phyloP scores from a whole-genome alignment of 2,329 filamentous ascomycete species.

The Penicillium sp. region DNA sequence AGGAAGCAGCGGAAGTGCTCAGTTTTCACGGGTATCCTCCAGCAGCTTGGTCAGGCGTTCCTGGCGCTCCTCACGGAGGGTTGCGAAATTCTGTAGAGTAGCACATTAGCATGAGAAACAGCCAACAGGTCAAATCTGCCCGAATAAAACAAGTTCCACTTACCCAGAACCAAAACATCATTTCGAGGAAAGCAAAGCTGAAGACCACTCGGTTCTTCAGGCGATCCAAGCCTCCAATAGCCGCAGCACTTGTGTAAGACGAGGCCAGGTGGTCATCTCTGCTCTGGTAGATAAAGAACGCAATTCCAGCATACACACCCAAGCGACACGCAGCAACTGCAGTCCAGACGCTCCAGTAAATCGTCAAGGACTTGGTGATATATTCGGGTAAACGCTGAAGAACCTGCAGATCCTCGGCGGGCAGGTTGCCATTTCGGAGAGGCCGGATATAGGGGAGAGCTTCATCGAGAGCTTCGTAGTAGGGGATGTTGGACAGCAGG shows the following conservation, averaged over 20 bases:
- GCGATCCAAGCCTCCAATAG: slow-evolving; percentile 55
- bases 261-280: slow-evolving; percentile 21
- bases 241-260: slow-evolving; percentile 22
- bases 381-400: slow-evolving; percentile 25
- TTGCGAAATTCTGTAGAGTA: slow-evolving; percentile 32
- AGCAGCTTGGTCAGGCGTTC: slow-evolving; percentile 27
- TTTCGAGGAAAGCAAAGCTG: slow-evolving; percentile 79
- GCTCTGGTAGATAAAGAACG: slow-evolving; percentile 41
- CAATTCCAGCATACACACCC: slow-evolving; percentile 38
- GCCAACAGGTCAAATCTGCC: neutral
- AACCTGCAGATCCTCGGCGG: slow-evolving; percentile 24
- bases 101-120: slow-evolving; percentile 10
- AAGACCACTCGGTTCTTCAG: slow-evolving; percentile 85
- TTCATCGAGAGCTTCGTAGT: slow-evolving; percentile 67
- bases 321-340: slow-evolving; percentile 38
- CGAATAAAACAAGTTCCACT: slow-evolving; percentile 20
- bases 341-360: slow-evolving; percentile 44
- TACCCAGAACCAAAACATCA: slow-evolving; percentile 84
- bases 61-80: slow-evolving; percentile 40
- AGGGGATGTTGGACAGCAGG: slow-evolving; percentile 55
- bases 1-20: neutral
- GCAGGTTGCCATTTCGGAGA: slow-evolving; percentile 24
- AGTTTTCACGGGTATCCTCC: slow-evolving; percentile 21
- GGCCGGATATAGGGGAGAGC: slow-evolving; percentile 44
- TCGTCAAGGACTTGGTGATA: slow-evolving; percentile 27